A percentile compares a stretch with the other conserved stretches of the same genome.
Conservation (phyloP, 257 asterid species). For the Coffea canephora region DNA sequence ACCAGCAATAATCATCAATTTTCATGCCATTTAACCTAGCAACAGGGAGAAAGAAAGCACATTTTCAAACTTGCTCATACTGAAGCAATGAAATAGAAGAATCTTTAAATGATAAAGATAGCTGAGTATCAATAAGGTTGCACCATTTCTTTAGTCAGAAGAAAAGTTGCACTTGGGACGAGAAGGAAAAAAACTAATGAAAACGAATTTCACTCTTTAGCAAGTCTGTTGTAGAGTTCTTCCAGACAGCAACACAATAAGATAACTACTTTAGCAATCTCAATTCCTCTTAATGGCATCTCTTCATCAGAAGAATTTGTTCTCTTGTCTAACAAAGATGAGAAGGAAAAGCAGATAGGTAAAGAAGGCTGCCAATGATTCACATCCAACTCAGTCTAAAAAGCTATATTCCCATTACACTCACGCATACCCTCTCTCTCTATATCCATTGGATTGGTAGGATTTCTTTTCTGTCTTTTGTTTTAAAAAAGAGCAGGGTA, state of each 20-base stretch:
- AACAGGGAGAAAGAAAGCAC: slow-evolving; percentile 1
- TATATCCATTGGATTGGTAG: neutral
- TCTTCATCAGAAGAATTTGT: neutral
- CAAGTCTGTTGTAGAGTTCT: neutral
- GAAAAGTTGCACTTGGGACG: neutral
- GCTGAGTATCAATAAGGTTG: neutral
- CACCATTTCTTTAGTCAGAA: no score
- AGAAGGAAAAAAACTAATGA: no score
- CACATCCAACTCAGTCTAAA: neutral
- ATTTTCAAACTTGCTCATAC: neutral
- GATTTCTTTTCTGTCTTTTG: neutral
- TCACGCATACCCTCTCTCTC: neutral
- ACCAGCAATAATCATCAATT: slow-evolving; percentile 32
- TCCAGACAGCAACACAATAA: neutral
- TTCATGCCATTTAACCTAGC: slow-evolving; percentile 38
- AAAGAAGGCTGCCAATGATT: neutral
- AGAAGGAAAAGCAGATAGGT: neutral
- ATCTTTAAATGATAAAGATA: no score
- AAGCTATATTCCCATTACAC: neutral
- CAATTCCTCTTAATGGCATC: neutral
- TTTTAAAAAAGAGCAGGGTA: neutral
- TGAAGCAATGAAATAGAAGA: neutral
- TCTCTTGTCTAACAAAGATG: neutral
- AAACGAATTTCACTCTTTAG: no score
- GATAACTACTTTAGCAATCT: neutral